A percentile compares a stretch with the other conserved stretches of the same genome.
phyloP scores from a whole-genome alignment of 768 basidiomycete genomes.

The Omphalotus guepiniiformis region DNA sequence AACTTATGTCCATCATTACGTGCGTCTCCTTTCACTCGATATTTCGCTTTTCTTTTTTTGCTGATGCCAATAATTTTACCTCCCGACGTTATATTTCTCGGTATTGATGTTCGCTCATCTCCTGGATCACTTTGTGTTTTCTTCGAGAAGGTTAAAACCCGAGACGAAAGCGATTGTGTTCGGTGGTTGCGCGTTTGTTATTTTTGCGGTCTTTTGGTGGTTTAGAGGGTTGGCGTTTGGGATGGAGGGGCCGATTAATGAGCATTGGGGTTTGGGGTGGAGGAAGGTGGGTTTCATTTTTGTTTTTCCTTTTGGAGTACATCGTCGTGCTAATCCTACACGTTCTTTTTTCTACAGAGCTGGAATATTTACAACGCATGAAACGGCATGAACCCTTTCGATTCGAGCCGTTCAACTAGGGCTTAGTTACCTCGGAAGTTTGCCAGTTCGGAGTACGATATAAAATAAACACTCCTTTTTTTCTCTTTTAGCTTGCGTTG shows the following conservation, averaged over 20 bases:
- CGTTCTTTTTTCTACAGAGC: slow-evolving; percentile 17
- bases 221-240: slow-evolving; percentile 89
- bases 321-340: slow-evolving; percentile 1
- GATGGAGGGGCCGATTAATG: slow-evolving; percentile 80
- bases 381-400: background rate
- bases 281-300: slow-evolving; percentile 41
- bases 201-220: slow-evolving; percentile 91
- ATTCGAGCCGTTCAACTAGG: background rate
- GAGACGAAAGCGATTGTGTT: slow-evolving; percentile 73
- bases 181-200: slow-evolving; percentile 47
- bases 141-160: slow-evolving; percentile 55
- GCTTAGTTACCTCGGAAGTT: background rate
- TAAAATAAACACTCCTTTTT: background rate
- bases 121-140: slow-evolving; percentile 91
- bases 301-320: slow-evolving; percentile 6
- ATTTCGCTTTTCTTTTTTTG: background rate
- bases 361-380: slow-evolving; percentile 27
- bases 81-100: slow-evolving; percentile 96
- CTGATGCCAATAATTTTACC: slow-evolving; percentile 36
- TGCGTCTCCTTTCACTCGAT: slow-evolving; percentile 34
- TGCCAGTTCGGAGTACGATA: no score
- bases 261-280: slow-evolving; percentile 80
- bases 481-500: background rate
- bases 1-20: slow-evolving; percentile 95
- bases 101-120: slow-evolving; percentile 89